phyloP scores from a whole-genome alignment of 139 green algal genomes.

The Astrephomene gubernaculifera region DNA sequence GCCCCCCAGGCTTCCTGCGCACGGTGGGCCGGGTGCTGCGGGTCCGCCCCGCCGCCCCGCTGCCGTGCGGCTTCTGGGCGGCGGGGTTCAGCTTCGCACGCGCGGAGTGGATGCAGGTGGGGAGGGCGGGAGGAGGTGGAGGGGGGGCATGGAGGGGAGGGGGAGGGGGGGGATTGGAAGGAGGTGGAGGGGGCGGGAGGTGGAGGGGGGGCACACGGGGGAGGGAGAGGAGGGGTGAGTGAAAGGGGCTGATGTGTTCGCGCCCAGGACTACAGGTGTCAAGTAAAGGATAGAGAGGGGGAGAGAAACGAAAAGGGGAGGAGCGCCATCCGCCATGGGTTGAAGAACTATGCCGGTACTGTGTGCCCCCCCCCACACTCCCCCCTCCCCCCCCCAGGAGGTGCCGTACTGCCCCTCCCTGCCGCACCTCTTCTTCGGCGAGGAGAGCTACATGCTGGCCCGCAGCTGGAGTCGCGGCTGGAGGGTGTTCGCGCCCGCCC shows the following conservation, averaged over 20 bases:
- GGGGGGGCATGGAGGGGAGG: too few species aligned
- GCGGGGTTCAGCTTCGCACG: conserved; percentile 80
- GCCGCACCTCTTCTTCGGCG: conserved; percentile 84
- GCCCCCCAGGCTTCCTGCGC: conserved; percentile 61
- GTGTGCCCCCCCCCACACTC: too few species aligned
- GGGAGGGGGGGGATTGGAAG: too few species aligned
- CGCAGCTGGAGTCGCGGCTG: conserved; percentile 76
- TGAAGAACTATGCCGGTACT: too few species aligned
- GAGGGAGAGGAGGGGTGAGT: too few species aligned
- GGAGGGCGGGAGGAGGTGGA: not conserved
- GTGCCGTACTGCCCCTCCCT: conserved; percentile 64
- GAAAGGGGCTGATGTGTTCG: too few species aligned
- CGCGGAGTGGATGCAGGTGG: conserved; percentile 22
- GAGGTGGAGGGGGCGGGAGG: too few species aligned
- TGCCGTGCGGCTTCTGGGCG: conserved; percentile 75
- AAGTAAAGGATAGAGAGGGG: too few species aligned
- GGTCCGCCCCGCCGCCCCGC: conserved; percentile 31
- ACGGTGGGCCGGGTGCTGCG: conserved; percentile 39
- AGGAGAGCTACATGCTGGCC: conserved; percentile 73
- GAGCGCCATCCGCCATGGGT: too few species aligned
- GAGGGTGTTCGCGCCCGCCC: conserved; percentile 67
- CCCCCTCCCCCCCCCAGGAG: not conserved
- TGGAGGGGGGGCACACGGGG: too few species aligned
- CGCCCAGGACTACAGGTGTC: too few species aligned
- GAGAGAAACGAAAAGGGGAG: too few species aligned